Evolutionary conservation across 352 stramenopile species (phyloP), one percentile per base, ranked within the genome.

Genomic region (Phytophthora palmivora): DNA sequence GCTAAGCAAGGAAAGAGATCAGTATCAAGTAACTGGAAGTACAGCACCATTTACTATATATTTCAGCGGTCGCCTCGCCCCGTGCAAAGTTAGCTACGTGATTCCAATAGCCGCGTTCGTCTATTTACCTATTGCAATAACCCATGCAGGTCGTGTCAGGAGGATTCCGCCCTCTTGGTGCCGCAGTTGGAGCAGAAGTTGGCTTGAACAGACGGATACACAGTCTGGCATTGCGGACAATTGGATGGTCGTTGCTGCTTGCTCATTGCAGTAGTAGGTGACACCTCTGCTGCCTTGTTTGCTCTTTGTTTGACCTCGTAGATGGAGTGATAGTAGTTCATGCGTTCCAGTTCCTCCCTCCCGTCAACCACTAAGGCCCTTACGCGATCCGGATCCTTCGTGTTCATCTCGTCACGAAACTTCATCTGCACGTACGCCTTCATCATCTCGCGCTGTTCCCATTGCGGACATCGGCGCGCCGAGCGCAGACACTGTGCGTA

Each of bases 301-400:
- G 76, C 57, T 18, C 63, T 63, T 48, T 92, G 70, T 53, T 91
- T 92, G 19, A 76, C 66, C 47, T 82, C 66, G 57, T 92, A 94
- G 33, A 96, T 72, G 2, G 80, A 88, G 67, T 96, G 87, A 54
- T 91, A 96, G 57, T 94, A 96, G 30, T 94, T 76, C 87, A 96
- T 96, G 18, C 79, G 85, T 32, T 88, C 77, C 18, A 96, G 78
- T 55, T 96, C 85, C 61, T 96, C 87, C 19, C 56, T 66, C 8
- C 68, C 84, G 38, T 96, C 84, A 15, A 67, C 73, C 42, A 96
- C 42, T 46, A 94, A 41, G 18, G 62, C 55, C 28, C 63, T 69
- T 37, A 96, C 79, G 12, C 79, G 78, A 15, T 81, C 75, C 33
- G 72, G 65, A 60, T 96, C 84, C 26, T 75, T 61, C 32, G 76